These are phyloP conservation scores for Steccherinum ochraceum DNA, from an alignment of 768 basidiomycete species.

Conservation along the genomic window DNA sequence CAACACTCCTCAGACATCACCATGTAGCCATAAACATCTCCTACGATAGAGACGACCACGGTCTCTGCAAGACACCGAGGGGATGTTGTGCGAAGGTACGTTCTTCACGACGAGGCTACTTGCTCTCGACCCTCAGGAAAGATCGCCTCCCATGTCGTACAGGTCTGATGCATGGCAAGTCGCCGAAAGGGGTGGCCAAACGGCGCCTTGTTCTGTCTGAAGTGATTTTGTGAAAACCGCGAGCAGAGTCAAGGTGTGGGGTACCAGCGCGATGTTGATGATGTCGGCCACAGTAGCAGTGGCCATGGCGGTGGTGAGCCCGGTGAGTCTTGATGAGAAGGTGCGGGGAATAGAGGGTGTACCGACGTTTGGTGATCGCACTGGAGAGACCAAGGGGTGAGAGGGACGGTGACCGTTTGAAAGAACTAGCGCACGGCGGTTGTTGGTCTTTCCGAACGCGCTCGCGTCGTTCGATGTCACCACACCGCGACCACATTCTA, in stretches of 20 bases:
- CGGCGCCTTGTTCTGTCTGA: constrained; percentile 29
- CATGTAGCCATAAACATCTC: constrained; percentile 60
- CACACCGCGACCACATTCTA: too few relatives aligned
- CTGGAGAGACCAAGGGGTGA: too few relatives aligned
- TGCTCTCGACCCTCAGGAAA: constrained; percentile 42
- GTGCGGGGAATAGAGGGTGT: constrained; percentile 6
- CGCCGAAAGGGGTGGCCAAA: constrained; percentile 20
- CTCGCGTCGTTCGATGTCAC: too few relatives aligned
- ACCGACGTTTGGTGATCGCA: too few relatives aligned
- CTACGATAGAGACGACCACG: constrained; percentile 32
- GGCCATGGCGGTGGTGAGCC: constrained; percentile 44
- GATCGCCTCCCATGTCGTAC: constrained; percentile 49
- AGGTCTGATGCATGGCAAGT: not conserved
- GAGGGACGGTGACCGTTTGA: too few relatives aligned
- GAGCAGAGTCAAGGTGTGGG: constrained; percentile 34
- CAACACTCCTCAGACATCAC: constrained; percentile 59
- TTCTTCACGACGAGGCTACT: constrained; percentile 45
- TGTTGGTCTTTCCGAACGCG: too few relatives aligned
- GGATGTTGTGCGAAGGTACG: constrained; percentile 58
- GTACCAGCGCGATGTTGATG: constrained; percentile 19
- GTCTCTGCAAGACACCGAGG: constrained; percentile 30
- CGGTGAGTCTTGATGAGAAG: constrained; percentile 8
- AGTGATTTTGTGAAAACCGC: constrained; percentile 45
- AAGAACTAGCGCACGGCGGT: too few relatives aligned
- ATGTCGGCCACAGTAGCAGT: constrained; percentile 11